These are phyloP conservation scores for Diaporthe ampelina DNA, from an alignment of 2,329 filamentous ascomycete genomes.

Conservation along the genomic window DNA sequence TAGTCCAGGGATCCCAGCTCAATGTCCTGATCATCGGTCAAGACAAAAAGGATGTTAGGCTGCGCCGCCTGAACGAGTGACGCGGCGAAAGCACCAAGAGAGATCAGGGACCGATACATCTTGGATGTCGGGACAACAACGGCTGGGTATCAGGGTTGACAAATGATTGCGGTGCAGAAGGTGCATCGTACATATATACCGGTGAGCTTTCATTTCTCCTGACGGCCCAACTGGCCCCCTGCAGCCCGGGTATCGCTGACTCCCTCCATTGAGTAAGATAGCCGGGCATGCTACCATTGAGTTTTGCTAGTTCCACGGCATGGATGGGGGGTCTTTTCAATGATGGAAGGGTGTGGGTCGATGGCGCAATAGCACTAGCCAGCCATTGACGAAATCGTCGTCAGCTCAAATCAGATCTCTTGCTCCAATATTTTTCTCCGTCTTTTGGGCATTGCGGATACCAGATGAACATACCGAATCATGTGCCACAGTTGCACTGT, in stretches of 20 bases:
- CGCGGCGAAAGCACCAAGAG: conserved; percentile 35
- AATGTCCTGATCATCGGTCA: conserved; percentile 41
- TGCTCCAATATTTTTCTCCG: not conserved
- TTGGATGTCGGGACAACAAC: not conserved
- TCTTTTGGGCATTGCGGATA: not conserved
- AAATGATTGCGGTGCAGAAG: not conserved
- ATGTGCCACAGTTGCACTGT: not conserved
- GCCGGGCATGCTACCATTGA: conserved; percentile 7
- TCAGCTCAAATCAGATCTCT: conserved; percentile 4
- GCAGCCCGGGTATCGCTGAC: conserved; percentile 1
- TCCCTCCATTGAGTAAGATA: not conserved
- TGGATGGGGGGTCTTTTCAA: not conserved
- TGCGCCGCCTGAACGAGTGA: conserved; percentile 39
- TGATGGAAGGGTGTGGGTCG: conserved; percentile 41
- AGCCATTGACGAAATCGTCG: not conserved
- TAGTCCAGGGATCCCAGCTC: conserved; percentile 40
- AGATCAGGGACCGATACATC: conserved; percentile 37
- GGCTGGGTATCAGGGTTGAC: not conserved
- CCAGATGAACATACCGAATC: not conserved
- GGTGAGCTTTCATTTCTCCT: not conserved
- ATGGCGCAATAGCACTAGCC: conserved; percentile 38
- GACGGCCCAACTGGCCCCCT: not conserved
- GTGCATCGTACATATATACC: not conserved
- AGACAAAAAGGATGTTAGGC: conserved; percentile 40
- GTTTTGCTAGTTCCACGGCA: not conserved